These are phyloP conservation scores for Tremellales sp. DNA, from an alignment of 1,284 basidiomycete genomes.

Conservation along the genomic window DNA sequence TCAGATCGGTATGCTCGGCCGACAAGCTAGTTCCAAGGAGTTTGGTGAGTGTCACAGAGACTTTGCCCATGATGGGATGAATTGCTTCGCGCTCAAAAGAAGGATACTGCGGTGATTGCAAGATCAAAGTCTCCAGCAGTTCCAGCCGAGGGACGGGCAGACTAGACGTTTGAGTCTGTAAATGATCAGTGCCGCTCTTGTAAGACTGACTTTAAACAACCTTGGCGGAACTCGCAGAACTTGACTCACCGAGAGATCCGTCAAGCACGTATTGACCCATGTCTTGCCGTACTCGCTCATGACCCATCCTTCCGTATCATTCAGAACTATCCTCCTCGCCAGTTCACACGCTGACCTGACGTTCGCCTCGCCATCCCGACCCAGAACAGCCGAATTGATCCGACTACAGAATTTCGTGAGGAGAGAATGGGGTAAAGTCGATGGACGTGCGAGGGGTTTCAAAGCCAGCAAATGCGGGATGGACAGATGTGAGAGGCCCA, in stretches of 20 bases:
- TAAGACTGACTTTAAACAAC: too few species aligned
- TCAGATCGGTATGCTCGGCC: not conserved
- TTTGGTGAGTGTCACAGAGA: slow-evolving; percentile 30
- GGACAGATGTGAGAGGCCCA: slow-evolving; percentile 29
- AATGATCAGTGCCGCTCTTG: not conserved
- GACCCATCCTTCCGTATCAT: slow-evolving; percentile 41
- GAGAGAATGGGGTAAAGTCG: slow-evolving; percentile 16
- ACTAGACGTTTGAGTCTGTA: too few species aligned
- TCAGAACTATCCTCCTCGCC: slow-evolving; percentile 22
- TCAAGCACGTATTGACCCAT: slow-evolving; percentile 35
- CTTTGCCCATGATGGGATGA: slow-evolving; percentile 43
- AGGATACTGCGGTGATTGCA: slow-evolving; percentile 28
- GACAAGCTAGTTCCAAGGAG: slow-evolving; percentile 6
- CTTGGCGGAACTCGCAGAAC: not conserved
- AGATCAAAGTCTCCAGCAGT: slow-evolving; percentile 26
- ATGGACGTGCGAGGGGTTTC: slow-evolving; percentile 28
- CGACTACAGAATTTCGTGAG: slow-evolving; percentile 34
- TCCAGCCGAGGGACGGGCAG: slow-evolving; percentile 15
- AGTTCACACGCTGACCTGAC: slow-evolving; percentile 17
- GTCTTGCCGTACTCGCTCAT: slow-evolving; percentile 34
- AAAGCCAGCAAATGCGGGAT: slow-evolving; percentile 28
- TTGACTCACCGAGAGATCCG: slow-evolving; percentile 24
- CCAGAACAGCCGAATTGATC: slow-evolving; percentile 35
- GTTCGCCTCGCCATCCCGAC: slow-evolving; percentile 21
- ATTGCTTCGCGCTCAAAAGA: slow-evolving; percentile 42